These are phyloP conservation scores for Microthlaspi erraticum DNA, from an alignment of 345 rosid species.

Conservation along the genomic window DNA sequence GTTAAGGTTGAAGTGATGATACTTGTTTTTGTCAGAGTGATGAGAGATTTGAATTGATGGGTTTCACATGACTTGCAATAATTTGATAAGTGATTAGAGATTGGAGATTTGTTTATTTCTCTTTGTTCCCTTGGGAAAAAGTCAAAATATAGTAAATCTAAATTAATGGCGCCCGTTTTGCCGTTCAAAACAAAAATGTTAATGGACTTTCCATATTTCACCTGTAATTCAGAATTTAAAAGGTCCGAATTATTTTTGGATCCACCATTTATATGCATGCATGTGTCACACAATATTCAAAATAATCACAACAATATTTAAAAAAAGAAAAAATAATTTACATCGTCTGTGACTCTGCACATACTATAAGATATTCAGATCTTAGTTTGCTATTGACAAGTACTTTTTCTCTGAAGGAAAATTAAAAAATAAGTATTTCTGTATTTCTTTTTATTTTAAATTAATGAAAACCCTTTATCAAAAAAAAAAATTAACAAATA, in stretches of 20 bases:
- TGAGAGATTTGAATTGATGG: neutral
- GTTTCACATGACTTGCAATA: slow-evolving; percentile 29
- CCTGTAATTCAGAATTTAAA: neutral
- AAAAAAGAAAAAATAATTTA: neutral
- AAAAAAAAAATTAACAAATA: no score
- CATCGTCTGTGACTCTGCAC: neutral
- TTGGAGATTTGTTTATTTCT: neutral
- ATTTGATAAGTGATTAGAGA: slow-evolving; percentile 13
- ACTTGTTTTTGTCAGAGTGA: neutral
- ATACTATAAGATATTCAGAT: neutral
- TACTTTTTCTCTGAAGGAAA: neutral
- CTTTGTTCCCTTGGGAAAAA: neutral
- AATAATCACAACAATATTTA: neutral
- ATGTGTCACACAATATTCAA: slow-evolving; percentile 34
- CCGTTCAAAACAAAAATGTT: neutral
- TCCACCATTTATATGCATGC: slow-evolving; percentile 23
- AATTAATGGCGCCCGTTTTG: slow-evolving; percentile 13
- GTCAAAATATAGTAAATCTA: slow-evolving; percentile 1
- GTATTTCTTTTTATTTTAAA: no score
- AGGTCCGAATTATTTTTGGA: slow-evolving; percentile 14
- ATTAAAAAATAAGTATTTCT: slow-evolving; percentile 11
- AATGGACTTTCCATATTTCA: slow-evolving; percentile 21
- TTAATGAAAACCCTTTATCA: no score
- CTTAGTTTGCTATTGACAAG: slow-evolving; percentile 9
- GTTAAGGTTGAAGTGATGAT: slow-evolving; percentile 1